Percentiles rank a stretch among this genome's conserved stretches.
Conservation (phyloP, 805 yeast species). For the Saturnispora silvae region DNA sequence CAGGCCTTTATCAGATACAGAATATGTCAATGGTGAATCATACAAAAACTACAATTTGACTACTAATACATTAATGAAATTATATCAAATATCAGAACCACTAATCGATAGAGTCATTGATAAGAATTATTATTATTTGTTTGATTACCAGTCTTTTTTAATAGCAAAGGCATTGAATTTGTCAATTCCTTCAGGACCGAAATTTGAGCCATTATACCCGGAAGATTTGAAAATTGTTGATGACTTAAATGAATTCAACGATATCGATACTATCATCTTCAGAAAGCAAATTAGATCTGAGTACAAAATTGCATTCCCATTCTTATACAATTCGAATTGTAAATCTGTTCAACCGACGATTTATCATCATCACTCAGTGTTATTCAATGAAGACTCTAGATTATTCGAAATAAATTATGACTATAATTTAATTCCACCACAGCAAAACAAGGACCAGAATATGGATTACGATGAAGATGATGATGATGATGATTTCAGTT, state of each 20-base stretch:
- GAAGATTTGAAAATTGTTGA: slow-evolving; percentile 53
- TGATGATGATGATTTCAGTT: slow-evolving; percentile 27
- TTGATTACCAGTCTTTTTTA: slow-evolving; percentile 69
- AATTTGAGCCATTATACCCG: slow-evolving; percentile 76
- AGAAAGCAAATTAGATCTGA: slow-evolving; percentile 72
- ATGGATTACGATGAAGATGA: slow-evolving; percentile 18
- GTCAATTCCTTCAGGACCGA: slow-evolving; percentile 92
- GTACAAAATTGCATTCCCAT: slow-evolving; percentile 79
- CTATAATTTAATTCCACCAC: slow-evolving; percentile 42
- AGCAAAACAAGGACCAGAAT: slow-evolving; percentile 4
- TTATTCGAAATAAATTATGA: slow-evolving; percentile 46
- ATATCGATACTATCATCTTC: slow-evolving; percentile 78
- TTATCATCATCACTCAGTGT: slow-evolving; percentile 56
- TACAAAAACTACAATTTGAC: slow-evolving; percentile 64
- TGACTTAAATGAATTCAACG: slow-evolving; percentile 83
- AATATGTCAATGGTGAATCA: slow-evolving; percentile 62
- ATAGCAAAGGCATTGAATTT: slow-evolving; percentile 86
- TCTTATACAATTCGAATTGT: slow-evolving; percentile 68
- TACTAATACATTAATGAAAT: slow-evolving; percentile 48
- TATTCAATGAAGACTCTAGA: slow-evolving; percentile 40
- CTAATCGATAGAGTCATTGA: slow-evolving; percentile 41
- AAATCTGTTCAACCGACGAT: slow-evolving; percentile 49
- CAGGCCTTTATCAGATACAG: slow-evolving; percentile 51
- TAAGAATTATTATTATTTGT: slow-evolving; percentile 55
- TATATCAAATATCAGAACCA: slow-evolving; percentile 64